Evolutionary conservation across 257 asterid species (phyloP), one percentile per base, ranked within the genome.

Genomic region (Verbena officinalis): DNA sequence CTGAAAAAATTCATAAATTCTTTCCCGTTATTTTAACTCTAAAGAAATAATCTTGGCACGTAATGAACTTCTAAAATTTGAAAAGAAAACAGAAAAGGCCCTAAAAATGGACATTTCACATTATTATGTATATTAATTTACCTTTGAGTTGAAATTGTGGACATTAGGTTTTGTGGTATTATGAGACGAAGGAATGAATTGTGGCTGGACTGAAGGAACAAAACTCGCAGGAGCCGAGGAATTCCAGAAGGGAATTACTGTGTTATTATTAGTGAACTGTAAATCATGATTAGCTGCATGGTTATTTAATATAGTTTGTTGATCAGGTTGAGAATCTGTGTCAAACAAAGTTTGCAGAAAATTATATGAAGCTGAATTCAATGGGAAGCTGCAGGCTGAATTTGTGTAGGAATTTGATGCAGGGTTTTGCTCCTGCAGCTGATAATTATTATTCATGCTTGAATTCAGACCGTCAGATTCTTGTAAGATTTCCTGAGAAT

Each of bases 301-400:
- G 12, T 59, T 65, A 10, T 57, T 63, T 9, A 34, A 49, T 3
- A 76, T 27, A 46, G 72, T 21, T 56, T 73, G 77, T 3, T 64
- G 55, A 9, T 21, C 74, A 6, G 75, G 72, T 49, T 77, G 74
- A 57, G 70, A 59, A 45, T 76, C 82, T 2, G 75, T 5, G n/a
- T 75, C 83, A 7, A 85, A 83, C 34, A 85, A 60, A 3, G 75
- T 75, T 36, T 80, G 95, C 53, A 84, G 63, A 74, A 84, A 46
- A 71, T 67, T 77, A 46, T 67, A 81, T 48, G 86, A 67, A 49
- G 65, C 31, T 51, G 88, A 65, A 53, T 70, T 79, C 34, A 77
- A 27, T 3, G 73, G 80, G 46, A 62, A 67, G 33, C 52, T 60
- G n/a, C n/a, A n/a, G 12, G 72, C 46, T 10, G 77, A 56, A 49